phyloP scores from a whole-genome alignment of 129 eudicot genomes.

The Chrysanthemum lavandulifolium region DNA sequence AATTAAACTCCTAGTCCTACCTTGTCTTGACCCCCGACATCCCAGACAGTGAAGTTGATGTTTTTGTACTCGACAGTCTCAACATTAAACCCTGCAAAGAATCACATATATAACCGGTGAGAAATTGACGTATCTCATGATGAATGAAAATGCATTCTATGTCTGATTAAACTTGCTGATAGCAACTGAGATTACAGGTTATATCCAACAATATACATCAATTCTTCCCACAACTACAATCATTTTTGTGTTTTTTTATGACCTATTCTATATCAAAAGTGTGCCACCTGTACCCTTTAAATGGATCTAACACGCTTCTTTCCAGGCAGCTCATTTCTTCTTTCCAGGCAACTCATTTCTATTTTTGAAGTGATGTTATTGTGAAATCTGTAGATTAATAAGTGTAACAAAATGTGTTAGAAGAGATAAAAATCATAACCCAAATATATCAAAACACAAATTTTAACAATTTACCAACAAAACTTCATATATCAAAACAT shows the following conservation, averaged over 20 bases:
- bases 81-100: constrained; percentile 47
- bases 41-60: constrained; percentile 62
- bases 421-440: no score
- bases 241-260: constrained; percentile 1
- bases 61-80: constrained; percentile 60
- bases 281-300: constrained; percentile 6
- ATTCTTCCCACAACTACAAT: constrained; percentile 8
- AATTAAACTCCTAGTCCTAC: no score
- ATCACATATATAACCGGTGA: constrained; percentile 12
- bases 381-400: no score
- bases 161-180: background rate
- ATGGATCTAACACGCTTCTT: no score
- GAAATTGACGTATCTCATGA: constrained; percentile 6
- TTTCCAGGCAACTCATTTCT: no score
- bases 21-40: no score
- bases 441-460: no score
- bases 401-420: no score
- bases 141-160: constrained; percentile 2
- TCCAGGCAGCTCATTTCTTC: no score
- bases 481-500: no score
- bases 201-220: background rate
- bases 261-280: background rate
- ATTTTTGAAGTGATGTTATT: no score
- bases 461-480: no score
- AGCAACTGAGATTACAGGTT: background rate